Evolutionary conservation across 108 stramenopile genomes (phyloP).

Genomic region (Cyclotella atomus): DNA sequence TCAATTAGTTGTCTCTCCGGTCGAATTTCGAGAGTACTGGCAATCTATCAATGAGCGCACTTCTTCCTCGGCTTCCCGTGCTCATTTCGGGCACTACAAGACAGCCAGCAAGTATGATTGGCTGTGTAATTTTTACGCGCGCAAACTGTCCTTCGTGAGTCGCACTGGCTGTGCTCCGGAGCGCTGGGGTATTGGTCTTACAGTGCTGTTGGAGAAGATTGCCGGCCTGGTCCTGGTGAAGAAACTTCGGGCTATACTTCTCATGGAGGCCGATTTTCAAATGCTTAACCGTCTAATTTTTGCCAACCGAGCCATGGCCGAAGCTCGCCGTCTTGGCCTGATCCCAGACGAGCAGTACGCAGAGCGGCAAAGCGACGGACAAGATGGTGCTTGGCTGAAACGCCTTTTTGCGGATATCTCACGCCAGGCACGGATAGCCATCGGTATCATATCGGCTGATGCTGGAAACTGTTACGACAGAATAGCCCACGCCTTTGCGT

Average conservation of each 20-base stretch:
- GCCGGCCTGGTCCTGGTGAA: constrained; percentile 8
- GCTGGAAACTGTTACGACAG: neutral
- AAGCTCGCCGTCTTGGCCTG: neutral
- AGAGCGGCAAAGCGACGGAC: neutral
- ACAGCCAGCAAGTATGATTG: neutral
- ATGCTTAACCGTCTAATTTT: constrained; percentile 5
- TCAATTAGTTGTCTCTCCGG: neutral
- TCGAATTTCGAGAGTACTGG: constrained; percentile 19
- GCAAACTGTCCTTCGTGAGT: constrained; percentile 1
- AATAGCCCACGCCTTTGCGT: neutral
- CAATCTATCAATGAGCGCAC: constrained; percentile 6
- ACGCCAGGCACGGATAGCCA: neutral
- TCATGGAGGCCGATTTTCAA: constrained; percentile 18
- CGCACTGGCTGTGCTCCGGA: neutral
- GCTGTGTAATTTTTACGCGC: neutral
- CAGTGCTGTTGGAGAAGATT: constrained; percentile 22
- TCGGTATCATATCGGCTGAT: neutral
- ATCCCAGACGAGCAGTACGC: constrained; percentile 7
- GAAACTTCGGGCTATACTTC: constrained; percentile 13
- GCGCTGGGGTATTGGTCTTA: constrained; percentile 8
- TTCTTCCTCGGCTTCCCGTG: constrained; percentile 1
- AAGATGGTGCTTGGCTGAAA: constrained; percentile 11
- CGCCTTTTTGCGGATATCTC: constrained; percentile 7
- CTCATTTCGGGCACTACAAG: constrained; percentile 13
- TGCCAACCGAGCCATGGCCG: neutral